Percentiles rank a stretch among this genome's conserved stretches.
phyloP scores from a whole-genome alignment of 208 protist genomes.

The Blastocrithidia nonstop region DNA sequence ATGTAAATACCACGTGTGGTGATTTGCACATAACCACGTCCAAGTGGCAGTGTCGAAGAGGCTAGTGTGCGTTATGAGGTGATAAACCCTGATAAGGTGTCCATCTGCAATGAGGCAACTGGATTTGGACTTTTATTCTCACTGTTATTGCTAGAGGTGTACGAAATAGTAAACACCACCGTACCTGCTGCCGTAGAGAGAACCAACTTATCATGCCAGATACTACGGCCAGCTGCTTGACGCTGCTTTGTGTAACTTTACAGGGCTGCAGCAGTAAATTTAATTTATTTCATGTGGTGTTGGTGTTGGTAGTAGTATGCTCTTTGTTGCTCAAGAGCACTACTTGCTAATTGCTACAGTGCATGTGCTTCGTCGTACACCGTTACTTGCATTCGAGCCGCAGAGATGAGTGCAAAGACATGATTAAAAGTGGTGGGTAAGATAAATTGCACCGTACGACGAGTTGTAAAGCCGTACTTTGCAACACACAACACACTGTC shows the following conservation, averaged over 20 bases:
- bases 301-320: too few species aligned
- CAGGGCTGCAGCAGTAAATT: too few species aligned
- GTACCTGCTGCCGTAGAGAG: conserved; percentile 45
- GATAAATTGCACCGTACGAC: conserved; percentile 20
- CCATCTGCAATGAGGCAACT: conserved; percentile 29
- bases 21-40: conserved; percentile 63
- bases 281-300: too few species aligned
- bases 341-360: too few species aligned
- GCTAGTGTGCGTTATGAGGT: conserved; percentile 55
- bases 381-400: conserved; percentile 17
- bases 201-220: conserved; percentile 20
- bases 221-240: too few species aligned
- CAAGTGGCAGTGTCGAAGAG: conserved; percentile 41
- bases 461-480: conserved; percentile 58
- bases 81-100: conserved; percentile 35
- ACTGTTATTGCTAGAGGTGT: too few species aligned
- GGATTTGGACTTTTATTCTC: conserved; percentile 43
- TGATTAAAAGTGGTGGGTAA: conserved; percentile 30
- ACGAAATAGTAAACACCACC: too few species aligned
- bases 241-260: too few species aligned
- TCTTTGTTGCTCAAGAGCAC: too few species aligned
- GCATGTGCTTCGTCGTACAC: conserved; percentile 33
- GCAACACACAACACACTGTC: conserved; percentile 49
- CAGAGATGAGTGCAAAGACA: conserved; percentile 30
- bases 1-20: conserved; percentile 44